These are phyloP conservation scores for Malassezia dermatis DNA, from an alignment of 1,284 basidiomycete species.

Conservation along the genomic window DNA sequence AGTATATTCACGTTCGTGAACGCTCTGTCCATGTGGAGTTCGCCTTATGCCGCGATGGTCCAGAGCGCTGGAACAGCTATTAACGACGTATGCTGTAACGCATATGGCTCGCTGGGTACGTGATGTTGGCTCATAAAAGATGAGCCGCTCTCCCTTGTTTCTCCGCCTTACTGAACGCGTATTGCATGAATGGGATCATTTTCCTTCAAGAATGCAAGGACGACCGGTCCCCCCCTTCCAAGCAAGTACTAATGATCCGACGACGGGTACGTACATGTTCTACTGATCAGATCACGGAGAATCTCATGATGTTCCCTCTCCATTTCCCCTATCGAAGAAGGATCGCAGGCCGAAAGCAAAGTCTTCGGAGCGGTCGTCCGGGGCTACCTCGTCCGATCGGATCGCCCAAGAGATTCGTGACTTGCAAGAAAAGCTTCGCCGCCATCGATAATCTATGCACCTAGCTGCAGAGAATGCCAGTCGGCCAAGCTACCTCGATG, in stretches of 20 bases:
- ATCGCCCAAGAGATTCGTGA: conserved; percentile 5
- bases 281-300: conserved; percentile 10
- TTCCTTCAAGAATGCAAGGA: conserved; percentile 10
- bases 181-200: conserved; percentile 15
- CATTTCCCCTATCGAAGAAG: conserved; percentile 11
- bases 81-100: conserved; percentile 4
- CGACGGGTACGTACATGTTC: not conserved
- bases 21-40: not conserved
- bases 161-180: conserved; percentile 11
- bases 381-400: not conserved
- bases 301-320: conserved; percentile 14
- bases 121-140: not conserved
- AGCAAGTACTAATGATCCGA: not conserved
- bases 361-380: not conserved
- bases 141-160: conserved; percentile 9
- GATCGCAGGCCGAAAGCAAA: not conserved
- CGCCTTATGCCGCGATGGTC: not conserved
- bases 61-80: conserved; percentile 6
- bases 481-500: conserved; percentile 31
- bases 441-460: conserved; percentile 17
- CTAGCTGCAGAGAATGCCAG: conserved; percentile 28
- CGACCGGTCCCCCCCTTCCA: conserved; percentile 8
- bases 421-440: conserved; percentile 7
- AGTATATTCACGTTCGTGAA: not conserved
- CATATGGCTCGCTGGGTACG: conserved; percentile 11